These are phyloP conservation scores for Neurospora sp. DNA, from an alignment of 495 filamentous ascomycete species.

Conservation along the genomic window DNA sequence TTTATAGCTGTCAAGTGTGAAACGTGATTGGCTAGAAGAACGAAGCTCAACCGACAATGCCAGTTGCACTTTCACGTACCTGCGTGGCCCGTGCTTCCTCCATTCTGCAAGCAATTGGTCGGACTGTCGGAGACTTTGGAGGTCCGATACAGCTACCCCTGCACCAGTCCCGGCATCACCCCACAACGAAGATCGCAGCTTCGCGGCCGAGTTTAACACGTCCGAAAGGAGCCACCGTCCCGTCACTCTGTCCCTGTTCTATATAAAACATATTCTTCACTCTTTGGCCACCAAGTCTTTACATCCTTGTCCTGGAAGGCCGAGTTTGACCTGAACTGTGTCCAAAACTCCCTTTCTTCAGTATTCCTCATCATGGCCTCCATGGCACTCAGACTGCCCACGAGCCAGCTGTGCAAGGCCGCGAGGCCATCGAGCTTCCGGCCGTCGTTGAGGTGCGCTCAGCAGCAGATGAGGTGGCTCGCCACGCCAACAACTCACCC, in stretches of 20 bases:
- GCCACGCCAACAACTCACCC: slow-evolving; percentile 58
- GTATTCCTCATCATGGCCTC: slow-evolving; percentile 4
- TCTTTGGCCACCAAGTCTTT: neutral
- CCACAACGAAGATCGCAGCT: neutral
- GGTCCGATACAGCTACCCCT: neutral
- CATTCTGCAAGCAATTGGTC: neutral
- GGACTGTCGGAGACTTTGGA: neutral
- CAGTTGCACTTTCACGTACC: neutral
- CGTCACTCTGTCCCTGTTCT: neutral
- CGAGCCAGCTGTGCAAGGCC: slow-evolving; percentile 33
- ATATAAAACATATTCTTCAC: neutral
- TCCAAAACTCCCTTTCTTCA: neutral
- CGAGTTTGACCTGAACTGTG: neutral
- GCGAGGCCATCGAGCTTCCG: slow-evolving; percentile 18
- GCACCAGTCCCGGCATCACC: neutral
- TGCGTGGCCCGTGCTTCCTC: neutral
- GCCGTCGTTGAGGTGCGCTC: slow-evolving; percentile 17
- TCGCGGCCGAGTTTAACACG: neutral
- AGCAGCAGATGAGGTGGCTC: slow-evolving; percentile 38
- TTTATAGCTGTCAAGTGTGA: neutral
- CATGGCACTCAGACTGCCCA: slow-evolving; percentile 40
- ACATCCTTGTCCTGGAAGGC: neutral
- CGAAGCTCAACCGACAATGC: neutral
- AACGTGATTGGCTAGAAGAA: slow-evolving; percentile 6
- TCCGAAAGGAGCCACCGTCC: neutral